Percentiles rank a stretch among this genome's conserved stretches.
Evolutionary conservation across 306 rosid species (phyloP).

Genomic region (Cicer yamashitae): DNA sequence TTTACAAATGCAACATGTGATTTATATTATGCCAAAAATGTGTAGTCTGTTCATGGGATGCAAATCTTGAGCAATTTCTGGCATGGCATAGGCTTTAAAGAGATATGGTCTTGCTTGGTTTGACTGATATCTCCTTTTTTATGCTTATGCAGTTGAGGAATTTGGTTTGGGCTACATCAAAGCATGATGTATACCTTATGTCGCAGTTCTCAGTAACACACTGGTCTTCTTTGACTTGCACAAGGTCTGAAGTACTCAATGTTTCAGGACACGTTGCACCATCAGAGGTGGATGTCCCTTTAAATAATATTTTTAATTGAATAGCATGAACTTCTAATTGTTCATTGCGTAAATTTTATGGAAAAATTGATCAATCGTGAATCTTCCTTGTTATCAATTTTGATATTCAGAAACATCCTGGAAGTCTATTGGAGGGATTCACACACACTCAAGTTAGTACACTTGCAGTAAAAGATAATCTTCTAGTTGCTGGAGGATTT

Average conservation of each 20-base stretch:
- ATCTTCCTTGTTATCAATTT: conserved; percentile 23
- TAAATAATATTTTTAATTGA: not conserved
- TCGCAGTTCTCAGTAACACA: conserved; percentile 70
- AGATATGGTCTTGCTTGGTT: conserved; percentile 21
- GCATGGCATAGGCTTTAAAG: conserved; percentile 22
- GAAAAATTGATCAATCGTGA: not conserved
- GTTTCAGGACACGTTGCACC: conserved; percentile 84
- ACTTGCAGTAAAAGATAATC: conserved; percentile 77
- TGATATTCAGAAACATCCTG: conserved; percentile 72
- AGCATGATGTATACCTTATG: conserved; percentile 83
- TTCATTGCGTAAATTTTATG: conserved; percentile 6
- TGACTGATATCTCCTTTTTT: conserved; percentile 33
- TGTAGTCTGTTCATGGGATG: conserved; percentile 15
- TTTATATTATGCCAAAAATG: conserved; percentile 19
- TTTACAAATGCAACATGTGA: not conserved
- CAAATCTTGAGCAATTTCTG: conserved; percentile 17
- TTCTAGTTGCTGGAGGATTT: conserved; percentile 85
- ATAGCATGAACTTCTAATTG: not conserved
- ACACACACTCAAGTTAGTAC: conserved; percentile 81
- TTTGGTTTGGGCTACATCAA: conserved; percentile 87
- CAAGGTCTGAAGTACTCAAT: conserved; percentile 68
- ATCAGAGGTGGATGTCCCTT: conserved; percentile 60
- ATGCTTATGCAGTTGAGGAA: conserved; percentile 74
- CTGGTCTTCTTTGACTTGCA: conserved; percentile 69
- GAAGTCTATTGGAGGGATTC: conserved; percentile 79